A percentile compares a stretch with the other conserved stretches of the same genome.
These are phyloP conservation scores for Metschnikowia lunata DNA, from an alignment of 805 yeast species.

Conservation along the genomic window DNA sequence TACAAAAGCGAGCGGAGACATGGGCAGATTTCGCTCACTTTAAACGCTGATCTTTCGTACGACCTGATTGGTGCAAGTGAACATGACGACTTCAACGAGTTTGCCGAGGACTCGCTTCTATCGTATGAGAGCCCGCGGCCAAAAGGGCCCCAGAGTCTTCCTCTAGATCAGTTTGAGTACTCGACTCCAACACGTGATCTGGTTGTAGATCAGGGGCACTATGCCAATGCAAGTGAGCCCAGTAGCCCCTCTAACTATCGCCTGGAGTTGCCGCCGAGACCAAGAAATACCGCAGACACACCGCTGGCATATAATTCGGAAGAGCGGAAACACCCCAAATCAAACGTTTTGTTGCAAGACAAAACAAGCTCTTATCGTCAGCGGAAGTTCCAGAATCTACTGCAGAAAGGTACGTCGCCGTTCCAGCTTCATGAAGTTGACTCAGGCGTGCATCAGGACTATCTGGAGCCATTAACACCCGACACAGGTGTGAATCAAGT, in stretches of 20 bases:
- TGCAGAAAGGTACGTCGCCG: constrained; percentile 14
- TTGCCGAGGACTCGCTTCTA: constrained; percentile 20
- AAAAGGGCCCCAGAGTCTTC: constrained; percentile 38
- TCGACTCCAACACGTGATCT: background rate
- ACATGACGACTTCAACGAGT: background rate
- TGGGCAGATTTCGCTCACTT: background rate
- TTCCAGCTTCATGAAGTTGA: constrained; percentile 3
- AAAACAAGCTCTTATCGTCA: constrained; percentile 1
- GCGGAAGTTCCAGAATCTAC: constrained; percentile 16
- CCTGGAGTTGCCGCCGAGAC: background rate
- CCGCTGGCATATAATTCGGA: background rate
- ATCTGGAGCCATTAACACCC: background rate
- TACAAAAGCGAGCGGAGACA: background rate
- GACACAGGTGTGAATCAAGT: background rate
- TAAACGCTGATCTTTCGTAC: constrained; percentile 3
- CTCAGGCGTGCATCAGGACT: background rate
- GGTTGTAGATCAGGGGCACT: background rate
- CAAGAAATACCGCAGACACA: background rate
- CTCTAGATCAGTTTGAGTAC: constrained; percentile 22
- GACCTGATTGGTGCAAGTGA: background rate
- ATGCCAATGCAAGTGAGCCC: constrained; percentile 1
- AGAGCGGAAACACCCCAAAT: background rate
- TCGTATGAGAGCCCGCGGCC: constrained; percentile 34
- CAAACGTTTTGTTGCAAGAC: background rate
- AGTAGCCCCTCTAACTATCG: background rate